phyloP scores from a whole-genome alignment of 225 moss, liverwort and hornwort species.

The Pleurozium schreberi region DNA sequence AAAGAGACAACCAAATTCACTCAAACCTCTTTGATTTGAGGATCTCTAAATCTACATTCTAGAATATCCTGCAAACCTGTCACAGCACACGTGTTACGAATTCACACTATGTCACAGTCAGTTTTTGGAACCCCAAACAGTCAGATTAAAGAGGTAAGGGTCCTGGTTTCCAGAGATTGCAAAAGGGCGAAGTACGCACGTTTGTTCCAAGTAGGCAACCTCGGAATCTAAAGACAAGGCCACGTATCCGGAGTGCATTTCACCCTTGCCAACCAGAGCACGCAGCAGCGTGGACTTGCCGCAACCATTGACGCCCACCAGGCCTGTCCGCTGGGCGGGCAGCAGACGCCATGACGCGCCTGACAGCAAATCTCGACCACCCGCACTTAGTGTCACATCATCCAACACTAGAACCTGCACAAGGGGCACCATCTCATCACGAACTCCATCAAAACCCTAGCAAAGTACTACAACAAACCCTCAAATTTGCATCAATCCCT shows the following conservation, averaged over 20 bases:
- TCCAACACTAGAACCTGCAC: conserved; percentile 82
- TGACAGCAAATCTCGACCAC: conserved; percentile 70
- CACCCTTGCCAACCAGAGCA: conserved; percentile 58
- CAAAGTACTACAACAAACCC: background rate
- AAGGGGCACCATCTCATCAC: background rate
- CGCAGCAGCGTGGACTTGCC: conserved; percentile 87
- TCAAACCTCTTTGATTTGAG: background rate
- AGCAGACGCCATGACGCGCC: conserved; percentile 84
- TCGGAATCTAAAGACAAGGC: conserved; percentile 66
- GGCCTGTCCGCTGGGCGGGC: conserved; percentile 71
- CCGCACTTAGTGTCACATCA: conserved; percentile 79
- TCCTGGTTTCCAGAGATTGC: background rate
- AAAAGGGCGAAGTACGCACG: conserved; percentile 29
- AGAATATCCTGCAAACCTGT: background rate
- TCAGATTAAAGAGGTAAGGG: background rate
- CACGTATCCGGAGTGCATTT: conserved; percentile 72
- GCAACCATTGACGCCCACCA: conserved; percentile 89
- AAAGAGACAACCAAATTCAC: background rate
- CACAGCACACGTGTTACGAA: background rate
- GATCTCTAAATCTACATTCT: background rate
- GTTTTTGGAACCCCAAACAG: background rate
- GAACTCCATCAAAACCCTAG: background rate
- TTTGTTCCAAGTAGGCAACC: conserved; percentile 96
- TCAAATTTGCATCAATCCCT: background rate
- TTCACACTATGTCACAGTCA: background rate